phyloP scores from a whole-genome alignment of 179 eudicot species.

The Silene noctiflora region DNA sequence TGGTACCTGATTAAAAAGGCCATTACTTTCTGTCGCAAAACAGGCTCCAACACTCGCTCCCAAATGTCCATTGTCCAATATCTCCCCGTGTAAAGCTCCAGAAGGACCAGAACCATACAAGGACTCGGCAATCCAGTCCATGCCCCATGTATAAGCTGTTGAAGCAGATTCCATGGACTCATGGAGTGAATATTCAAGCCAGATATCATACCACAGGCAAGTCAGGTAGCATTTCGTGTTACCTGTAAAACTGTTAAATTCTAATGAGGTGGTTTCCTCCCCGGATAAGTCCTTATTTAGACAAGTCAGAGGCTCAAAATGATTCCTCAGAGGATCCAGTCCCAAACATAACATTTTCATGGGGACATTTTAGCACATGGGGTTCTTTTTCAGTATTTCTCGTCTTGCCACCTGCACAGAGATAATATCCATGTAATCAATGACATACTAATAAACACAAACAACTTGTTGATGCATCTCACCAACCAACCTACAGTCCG shows the following conservation, averaged over 20 bases:
- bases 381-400: slow-evolving; percentile 76
- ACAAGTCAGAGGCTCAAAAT: slow-evolving; percentile 91
- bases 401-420: slow-evolving; percentile 80
- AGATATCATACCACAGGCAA: not conserved
- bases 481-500: not conserved
- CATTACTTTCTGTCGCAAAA: not conserved
- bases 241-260: not conserved
- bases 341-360: slow-evolving; percentile 89
- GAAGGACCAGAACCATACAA: not conserved
- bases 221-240: not conserved
- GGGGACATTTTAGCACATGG: slow-evolving; percentile 85
- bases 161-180: slow-evolving; percentile 8
- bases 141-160: not conserved
- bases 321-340: slow-evolving; percentile 92
- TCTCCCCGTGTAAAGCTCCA: not conserved
- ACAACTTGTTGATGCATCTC: too few relatives aligned
- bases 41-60: not conserved
- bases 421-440: not conserved
- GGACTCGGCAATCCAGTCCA: not conserved
- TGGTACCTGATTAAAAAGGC: slow-evolving; percentile 2
- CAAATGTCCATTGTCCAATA: not conserved
- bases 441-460: not conserved
- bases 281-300: slow-evolving; percentile 71
- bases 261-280: slow-evolving; percentile 48
- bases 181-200: slow-evolving; percentile 11